Base-by-base conservation (phyloP, 129 eudicot genomes). In the Arctium lappa region DNA sequence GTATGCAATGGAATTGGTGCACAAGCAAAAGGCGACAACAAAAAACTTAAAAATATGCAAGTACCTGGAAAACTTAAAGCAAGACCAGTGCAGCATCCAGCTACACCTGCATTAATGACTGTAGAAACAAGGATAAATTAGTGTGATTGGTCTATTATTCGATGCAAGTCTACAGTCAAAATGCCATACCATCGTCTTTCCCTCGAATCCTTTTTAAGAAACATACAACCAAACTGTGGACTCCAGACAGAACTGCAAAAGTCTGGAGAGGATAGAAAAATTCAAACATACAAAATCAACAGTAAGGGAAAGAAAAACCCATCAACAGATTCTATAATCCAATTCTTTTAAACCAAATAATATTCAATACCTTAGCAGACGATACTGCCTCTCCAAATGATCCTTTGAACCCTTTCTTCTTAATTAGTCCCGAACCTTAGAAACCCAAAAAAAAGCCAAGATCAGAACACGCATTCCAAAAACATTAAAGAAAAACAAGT, bases 61-160 rank as follows among this genome's bases (percentile, higher is more conserved):
- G 37, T 85, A 95, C 99, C 97, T 88, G 99, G 99, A 84, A 91
- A 87, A 91, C 93, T 91, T 80, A 95, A 82, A 81, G 99, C 99
- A 83, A 95, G 90, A 53, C 99, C 99, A 46, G 99, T 95, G 80
- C 99, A 95, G 38, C 99, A 95, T 62, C 99, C 99, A 53, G 99
- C 99, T 72, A 95, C 94, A 74, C 99, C 97, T 46, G 99, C 94
- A 86, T 95, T 95, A 18, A 92, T 50, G 69, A 90, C 99, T 95
- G 87, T 29, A 89, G 82, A 73, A 66, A 79, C 38, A 79, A 86
- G 73, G 18, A 18, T 38, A 69, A 1, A 32, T 75, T 76, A 78
- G 13, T 5, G 22, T 5, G 3, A 74, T 5, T n/a, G 11, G 12
- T 50, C 37, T 0, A 12, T 2, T 18, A 33, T 15, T 39, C n/a